Evolutionary conservation across 75 land plant genomes (phyloP).

Genomic region (Larix kaempferi): DNA sequence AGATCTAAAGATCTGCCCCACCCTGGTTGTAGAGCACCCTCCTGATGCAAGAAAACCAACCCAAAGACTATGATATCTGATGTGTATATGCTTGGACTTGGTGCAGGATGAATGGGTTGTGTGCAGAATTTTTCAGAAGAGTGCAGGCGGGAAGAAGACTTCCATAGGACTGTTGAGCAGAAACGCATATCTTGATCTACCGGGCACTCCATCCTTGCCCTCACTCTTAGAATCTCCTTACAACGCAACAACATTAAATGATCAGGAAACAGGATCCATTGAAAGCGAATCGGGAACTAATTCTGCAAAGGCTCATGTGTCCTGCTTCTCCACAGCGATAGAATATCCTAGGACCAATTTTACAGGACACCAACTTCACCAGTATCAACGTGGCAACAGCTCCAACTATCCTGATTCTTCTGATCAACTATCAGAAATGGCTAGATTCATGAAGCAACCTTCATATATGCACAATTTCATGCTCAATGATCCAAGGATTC

Average conservation of each 20-base stretch:
- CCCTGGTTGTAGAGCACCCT: no score
- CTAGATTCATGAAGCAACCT: not conserved
- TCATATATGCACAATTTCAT: not conserved
- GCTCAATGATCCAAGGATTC: constrained; percentile 7
- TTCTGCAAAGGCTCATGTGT: not conserved
- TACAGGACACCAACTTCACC: not conserved
- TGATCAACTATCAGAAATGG: constrained; percentile 9
- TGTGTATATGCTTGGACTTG: no score
- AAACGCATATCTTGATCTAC: not conserved
- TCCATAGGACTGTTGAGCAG: not conserved
- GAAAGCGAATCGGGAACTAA: not conserved
- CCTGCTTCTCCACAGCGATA: constrained; percentile 10
- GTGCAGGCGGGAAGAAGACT: constrained; percentile 26
- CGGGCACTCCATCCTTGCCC: constrained; percentile 8
- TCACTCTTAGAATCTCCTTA: constrained; percentile 4
- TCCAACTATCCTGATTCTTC: not conserved
- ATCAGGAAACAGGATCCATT: not conserved
- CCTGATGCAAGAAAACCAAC: no score
- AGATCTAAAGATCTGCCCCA: no score
- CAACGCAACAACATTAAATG: not conserved
- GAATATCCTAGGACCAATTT: not conserved
- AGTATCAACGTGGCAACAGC: not conserved
- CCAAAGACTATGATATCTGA: no score
- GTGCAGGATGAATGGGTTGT: constrained; percentile 67
- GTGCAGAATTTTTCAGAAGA: constrained; percentile 65